Base-by-base conservation (phyloP, 2,329 filamentous ascomycete genomes). In the Aspergillus intermedius region DNA sequence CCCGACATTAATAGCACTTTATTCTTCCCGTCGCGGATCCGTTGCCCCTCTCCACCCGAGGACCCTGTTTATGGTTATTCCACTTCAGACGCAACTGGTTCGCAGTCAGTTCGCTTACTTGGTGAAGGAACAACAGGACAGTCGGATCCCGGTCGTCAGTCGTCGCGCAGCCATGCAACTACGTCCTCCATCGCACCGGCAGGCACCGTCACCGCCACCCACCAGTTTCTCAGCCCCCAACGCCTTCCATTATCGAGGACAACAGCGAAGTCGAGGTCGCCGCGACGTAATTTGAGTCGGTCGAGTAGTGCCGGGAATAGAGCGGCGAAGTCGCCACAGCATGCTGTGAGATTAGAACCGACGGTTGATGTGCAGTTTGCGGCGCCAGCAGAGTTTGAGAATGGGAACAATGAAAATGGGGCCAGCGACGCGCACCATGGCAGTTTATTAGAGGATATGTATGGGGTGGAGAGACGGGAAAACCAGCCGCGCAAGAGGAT, bases 401-500 rank as follows among this genome's bases (percentile, higher is more conserved):
- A 54, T 9, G 58, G 51, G 30, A 61, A 62, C 30, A 48, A 50
- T 3, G 57, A 67, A 8, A 43, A 71, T 28, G 66, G 64, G 17
- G 59, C 65, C 42, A 61, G 58, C 19, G 54, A 48, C 6, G 49
- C 55, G 25, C 57, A 54, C n/a, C 59, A 60, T 15, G 50, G 57
- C 12, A 62, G 54, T 40, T 47, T 90, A 71, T 81, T 95, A 42
- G 88, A 94, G 66, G 79, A 82, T 28, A 76, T 90, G 63, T 88
- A 91, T 64, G 83, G 85, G 55, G 80, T 94, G 12, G 79, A 87
- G 55, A 78, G 84, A 45, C 85, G 90, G 22, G 73, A 74, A 58
- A 73, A 61, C 53, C 75, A 65, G 61, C 81, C 86, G 17, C 72
- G 76, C 23, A 91, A 91, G 69, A 82, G 83, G 45, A 71, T 82